Conservation (phyloP, 2,329 filamentous ascomycete genomes). For the Dactylellina haptotyla region DNA sequence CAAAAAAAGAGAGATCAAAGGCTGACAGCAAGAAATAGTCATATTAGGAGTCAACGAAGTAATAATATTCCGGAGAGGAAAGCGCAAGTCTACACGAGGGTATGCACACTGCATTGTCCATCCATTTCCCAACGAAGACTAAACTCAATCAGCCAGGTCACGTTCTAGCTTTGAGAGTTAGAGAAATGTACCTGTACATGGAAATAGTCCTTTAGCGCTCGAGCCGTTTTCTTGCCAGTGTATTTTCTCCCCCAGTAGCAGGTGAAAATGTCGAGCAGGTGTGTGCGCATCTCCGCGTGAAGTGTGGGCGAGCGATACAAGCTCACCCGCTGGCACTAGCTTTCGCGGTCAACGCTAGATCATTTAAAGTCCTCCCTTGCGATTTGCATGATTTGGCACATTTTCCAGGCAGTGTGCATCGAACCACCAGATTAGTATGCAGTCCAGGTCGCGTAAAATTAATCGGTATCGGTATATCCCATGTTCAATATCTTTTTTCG, state of each 20-base stretch:
- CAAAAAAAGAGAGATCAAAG: background rate
- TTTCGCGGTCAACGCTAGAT: constrained; percentile 33
- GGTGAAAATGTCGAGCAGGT: too few relatives aligned
- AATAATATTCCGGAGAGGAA: constrained; percentile 14
- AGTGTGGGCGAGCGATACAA: background rate
- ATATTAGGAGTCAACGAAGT: background rate
- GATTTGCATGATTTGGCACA: too few relatives aligned
- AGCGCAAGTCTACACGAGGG: background rate
- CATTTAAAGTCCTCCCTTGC: too few relatives aligned
- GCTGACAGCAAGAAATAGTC: background rate
- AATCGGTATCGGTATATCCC: constrained; percentile 28
- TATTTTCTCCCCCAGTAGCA: too few relatives aligned
- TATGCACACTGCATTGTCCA: constrained; percentile 18
- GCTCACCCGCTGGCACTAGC: constrained; percentile 38
- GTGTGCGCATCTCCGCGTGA: too few relatives aligned
- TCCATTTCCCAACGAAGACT: constrained; percentile 35
- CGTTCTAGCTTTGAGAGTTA: constrained; percentile 20
- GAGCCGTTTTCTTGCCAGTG: constrained; percentile 26
- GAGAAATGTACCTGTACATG: background rate
- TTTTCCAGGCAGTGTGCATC: too few relatives aligned
- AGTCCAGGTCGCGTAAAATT: constrained; percentile 39
- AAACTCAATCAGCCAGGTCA: constrained; percentile 29
- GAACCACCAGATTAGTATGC: too few relatives aligned
- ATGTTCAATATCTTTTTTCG: constrained; percentile 9
- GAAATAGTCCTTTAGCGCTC: constrained; percentile 2